A percentile compares a stretch with the other conserved stretches of the same genome.
Evolutionary conservation across 106 monocot species (phyloP).

Genomic region (Hemerocallis citrina): DNA sequence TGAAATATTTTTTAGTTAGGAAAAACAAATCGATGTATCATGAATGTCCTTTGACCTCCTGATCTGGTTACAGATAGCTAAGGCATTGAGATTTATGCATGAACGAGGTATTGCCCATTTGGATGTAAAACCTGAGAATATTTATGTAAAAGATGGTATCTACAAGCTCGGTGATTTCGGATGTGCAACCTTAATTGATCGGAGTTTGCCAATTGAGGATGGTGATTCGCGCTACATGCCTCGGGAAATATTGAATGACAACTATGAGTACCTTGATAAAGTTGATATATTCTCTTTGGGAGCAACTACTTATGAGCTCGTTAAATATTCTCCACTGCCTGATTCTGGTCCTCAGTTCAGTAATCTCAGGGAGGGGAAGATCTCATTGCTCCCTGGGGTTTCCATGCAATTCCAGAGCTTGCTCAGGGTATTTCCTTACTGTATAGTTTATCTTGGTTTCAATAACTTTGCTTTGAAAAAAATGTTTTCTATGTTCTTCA

Average conservation of each 20-base stretch:
- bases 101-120: conserved; percentile 77
- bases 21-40: too few species aligned
- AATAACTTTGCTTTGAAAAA: too few species aligned
- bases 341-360: conserved; percentile 78
- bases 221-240: conserved; percentile 97
- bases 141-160: conserved; percentile 66
- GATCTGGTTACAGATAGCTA: conserved; percentile 50
- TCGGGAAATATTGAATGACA: conserved; percentile 78
- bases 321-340: conserved; percentile 69
- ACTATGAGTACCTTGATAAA: conserved; percentile 84
- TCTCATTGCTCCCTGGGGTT: conserved; percentile 77
- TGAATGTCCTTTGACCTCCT: too few species aligned
- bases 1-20: too few species aligned
- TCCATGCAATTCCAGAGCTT: conserved; percentile 70
- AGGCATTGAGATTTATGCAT: conserved; percentile 75
- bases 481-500: too few species aligned
- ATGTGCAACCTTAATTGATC: conserved; percentile 76
- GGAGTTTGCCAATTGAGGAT: conserved; percentile 75
- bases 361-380: conserved; percentile 78
- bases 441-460: too few species aligned
- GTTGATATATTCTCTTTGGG: conserved; percentile 97
- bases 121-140: conserved; percentile 97
- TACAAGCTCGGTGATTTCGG: conserved; percentile 98
- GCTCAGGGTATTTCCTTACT: conserved; percentile 51
- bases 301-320: conserved; percentile 66